Conservation (phyloP, 2,329 filamentous ascomycete genomes). For the Clonostachys solani region DNA sequence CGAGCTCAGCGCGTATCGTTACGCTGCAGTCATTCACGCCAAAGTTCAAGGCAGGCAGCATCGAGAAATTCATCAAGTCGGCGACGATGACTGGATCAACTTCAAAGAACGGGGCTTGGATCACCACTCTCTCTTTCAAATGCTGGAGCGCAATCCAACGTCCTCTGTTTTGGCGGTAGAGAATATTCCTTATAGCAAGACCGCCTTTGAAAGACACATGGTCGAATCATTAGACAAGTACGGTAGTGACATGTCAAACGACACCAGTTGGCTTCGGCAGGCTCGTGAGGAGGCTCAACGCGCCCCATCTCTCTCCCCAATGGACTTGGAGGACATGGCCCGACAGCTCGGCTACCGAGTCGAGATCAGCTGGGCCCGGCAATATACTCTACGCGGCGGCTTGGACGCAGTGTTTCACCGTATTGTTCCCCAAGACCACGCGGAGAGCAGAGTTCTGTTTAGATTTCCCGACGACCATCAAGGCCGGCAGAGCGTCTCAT, state of each 20-base stretch:
- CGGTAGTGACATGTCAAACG: no score
- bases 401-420: constrained; percentile 24
- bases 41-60: not conserved
- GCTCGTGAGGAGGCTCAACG: no score
- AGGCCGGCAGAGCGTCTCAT: not conserved
- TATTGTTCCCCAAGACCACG: constrained; percentile 12
- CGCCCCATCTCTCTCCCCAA: constrained; percentile 4
- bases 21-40: constrained; percentile 13
- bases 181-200: constrained; percentile 21
- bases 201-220: constrained; percentile 15
- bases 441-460: constrained; percentile 2
- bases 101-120: constrained; percentile 7
- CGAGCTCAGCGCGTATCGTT: constrained; percentile 16
- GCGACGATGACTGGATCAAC: constrained; percentile 9
- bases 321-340: constrained; percentile 12
- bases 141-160: not conserved
- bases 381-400: constrained; percentile 15
- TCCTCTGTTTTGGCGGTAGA: constrained; percentile 6
- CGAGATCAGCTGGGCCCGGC: constrained; percentile 37
- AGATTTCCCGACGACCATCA: constrained; percentile 6
- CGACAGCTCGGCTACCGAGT: constrained; percentile 35
- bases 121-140: not conserved
- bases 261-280: no score
- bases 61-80: not conserved
- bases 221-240: constrained; percentile 5